phyloP scores from a whole-genome alignment of 345 rosid genomes.

The Turritis glabra region DNA sequence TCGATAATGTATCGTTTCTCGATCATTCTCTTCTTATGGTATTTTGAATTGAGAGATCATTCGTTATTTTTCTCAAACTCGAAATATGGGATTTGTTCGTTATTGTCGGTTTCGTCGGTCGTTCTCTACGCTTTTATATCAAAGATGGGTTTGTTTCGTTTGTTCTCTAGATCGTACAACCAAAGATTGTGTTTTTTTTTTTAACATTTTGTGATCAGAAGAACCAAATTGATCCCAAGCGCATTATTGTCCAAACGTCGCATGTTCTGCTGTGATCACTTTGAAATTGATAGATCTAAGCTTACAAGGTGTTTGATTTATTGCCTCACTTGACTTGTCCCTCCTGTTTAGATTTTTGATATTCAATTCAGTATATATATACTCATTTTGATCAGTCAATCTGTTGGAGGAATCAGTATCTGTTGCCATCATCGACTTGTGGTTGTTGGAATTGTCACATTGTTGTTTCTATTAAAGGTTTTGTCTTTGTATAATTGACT shows the following conservation, averaged over 20 bases:
- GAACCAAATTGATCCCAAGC: background rate
- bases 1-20: background rate
- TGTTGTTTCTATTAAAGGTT: conserved; percentile 7
- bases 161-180: background rate
- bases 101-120: background rate
- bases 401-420: background rate
- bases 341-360: background rate
- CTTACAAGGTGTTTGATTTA: conserved; percentile 20
- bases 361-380: background rate
- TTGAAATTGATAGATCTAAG: conserved; percentile 19
- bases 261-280: background rate
- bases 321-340: conserved; percentile 1
- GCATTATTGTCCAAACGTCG: background rate
- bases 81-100: background rate
- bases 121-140: background rate
- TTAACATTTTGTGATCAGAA: background rate
- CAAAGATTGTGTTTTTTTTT: background rate
- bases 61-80: background rate
- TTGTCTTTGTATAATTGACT: background rate
- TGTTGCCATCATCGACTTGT: background rate
- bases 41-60: too few species aligned
- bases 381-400: background rate
- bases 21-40: too few species aligned
- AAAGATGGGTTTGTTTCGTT: conserved; percentile 3
- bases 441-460: background rate